Evolutionary conservation across 495 filamentous ascomycete genomes (phyloP), one percentile per base, ranked within the genome.

Genomic region (Neurospora sp.): DNA sequence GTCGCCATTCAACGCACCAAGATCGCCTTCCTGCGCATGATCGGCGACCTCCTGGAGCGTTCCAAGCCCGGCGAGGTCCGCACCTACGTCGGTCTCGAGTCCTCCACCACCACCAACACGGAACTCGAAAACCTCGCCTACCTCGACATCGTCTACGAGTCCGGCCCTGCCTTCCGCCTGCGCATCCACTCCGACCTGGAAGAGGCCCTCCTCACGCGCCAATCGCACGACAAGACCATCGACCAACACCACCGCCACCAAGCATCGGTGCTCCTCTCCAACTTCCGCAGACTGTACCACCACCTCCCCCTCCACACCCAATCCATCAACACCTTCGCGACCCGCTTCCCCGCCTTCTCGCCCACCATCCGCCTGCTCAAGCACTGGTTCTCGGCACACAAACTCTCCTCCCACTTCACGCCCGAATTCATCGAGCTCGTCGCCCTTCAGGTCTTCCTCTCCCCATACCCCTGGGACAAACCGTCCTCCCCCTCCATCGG

Each of bases 1-100:
- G 85, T 86, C 11, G 94, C 96, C 4, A 95, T 99, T 62, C 96
- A 98, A 79, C 88, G 92, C 80, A 95, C 94, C 12, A 99, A 99
- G 81, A 86, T 95, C 31, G 96, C 95, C 0, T 96, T 99, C 78
- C 86, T 98, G 2, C 78, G 96, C 8, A 94, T 92, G 79, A 90
- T 98, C 70, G 90, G 89, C 37, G 89, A 89, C 69, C 86, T 92
- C 0, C 81, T 99, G 10, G 85, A 90, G 74, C 81, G 82, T 38
- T 75, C 78, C 66, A 84, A 88, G 54, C 82, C 83, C 9, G 85
- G 77, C 11, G 69, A 86, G 23, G 79, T 91, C 69, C 86, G 80
- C 20, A 89, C 89, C 40, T 88, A 88, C 59, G 78, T 98, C 46
- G 95, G 96, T 1, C 82, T 98, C 37, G 96, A 98, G 79, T 95